Evolutionary conservation across 345 rosid species (phyloP).

Genomic region (Aurinia saxatilis): DNA sequence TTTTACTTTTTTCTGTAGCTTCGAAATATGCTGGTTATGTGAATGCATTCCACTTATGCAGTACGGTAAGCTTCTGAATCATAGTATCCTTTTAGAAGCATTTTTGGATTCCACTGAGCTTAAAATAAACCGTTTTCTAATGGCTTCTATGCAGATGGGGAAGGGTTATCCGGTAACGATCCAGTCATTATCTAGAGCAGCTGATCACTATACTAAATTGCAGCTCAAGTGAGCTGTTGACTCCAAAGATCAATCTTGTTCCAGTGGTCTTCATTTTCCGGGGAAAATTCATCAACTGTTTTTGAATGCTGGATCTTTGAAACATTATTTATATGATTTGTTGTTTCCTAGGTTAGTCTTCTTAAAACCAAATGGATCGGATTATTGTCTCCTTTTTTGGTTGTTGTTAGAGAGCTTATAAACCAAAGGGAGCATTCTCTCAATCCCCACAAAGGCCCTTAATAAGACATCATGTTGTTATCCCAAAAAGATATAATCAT

Average conservation of each 20-base stretch:
- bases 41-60: conserved; percentile 63
- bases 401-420: not conserved
- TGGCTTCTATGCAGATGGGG: conserved; percentile 70
- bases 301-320: not conserved
- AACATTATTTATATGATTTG: conserved; percentile 7
- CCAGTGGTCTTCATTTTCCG: not conserved
- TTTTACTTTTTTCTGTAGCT: conserved; percentile 38
- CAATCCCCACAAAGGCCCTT: not conserved
- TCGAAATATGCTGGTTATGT: conserved; percentile 95
- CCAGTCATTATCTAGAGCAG: conserved; percentile 93
- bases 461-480: too few species aligned
- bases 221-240: conserved; percentile 30
- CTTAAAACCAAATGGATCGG: not conserved
- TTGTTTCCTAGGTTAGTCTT: conserved; percentile 9
- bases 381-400: not conserved
- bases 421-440: not conserved
- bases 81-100: not conserved
- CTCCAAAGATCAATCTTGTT: not conserved
- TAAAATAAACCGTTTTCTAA: not conserved
- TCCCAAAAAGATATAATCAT: too few species aligned
- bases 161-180: conserved; percentile 71
- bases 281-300: not conserved
- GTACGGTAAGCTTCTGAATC: conserved; percentile 55
- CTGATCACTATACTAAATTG: conserved; percentile 58
- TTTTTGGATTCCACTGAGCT: not conserved